Percentiles rank a stretch among this genome's conserved stretches.
phyloP scores from a whole-genome alignment of 139 green algal genomes.

The Picochlorum costavermella region DNA sequence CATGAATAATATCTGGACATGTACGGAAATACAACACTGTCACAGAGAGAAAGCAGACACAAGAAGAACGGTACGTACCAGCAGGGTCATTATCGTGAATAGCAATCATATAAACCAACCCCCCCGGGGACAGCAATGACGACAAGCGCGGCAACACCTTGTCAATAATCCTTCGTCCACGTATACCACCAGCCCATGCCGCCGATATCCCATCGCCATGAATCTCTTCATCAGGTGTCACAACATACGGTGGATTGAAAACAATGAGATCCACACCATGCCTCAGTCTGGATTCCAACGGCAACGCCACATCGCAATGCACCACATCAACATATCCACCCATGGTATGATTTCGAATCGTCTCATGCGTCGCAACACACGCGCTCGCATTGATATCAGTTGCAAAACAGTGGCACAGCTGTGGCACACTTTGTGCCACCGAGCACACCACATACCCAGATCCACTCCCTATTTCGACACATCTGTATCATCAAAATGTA shows the following conservation, averaged over 20 bases:
- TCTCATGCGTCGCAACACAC: slow-evolving; percentile 35
- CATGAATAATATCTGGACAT: slow-evolving; percentile 19
- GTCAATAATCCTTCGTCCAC: slow-evolving; percentile 75
- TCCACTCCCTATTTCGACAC: slow-evolving; percentile 72
- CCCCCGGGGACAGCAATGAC: slow-evolving; percentile 38
- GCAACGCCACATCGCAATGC: slow-evolving; percentile 28
- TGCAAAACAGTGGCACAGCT: slow-evolving; percentile 18
- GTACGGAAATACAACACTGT: too few species aligned
- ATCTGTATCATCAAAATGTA: slow-evolving; percentile 28
- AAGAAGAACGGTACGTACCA: not conserved
- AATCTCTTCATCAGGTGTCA: slow-evolving; percentile 85
- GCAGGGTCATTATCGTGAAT: slow-evolving; percentile 66
- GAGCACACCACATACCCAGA: slow-evolving; percentile 78
- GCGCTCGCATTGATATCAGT: slow-evolving; percentile 59
- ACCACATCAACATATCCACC: slow-evolving; percentile 35
- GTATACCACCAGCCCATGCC: slow-evolving; percentile 81
- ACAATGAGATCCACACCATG: slow-evolving; percentile 56
- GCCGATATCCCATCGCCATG: slow-evolving; percentile 36
- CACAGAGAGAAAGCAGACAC: too few species aligned
- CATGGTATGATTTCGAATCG: slow-evolving; percentile 47
- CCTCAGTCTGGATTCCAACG: slow-evolving; percentile 22
- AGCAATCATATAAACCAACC: slow-evolving; percentile 64
- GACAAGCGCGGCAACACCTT: slow-evolving; percentile 55
- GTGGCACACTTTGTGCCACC: slow-evolving; percentile 20
- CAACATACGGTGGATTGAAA: slow-evolving; percentile 97